Percentiles rank a stretch among this genome's conserved stretches.
Evolutionary conservation across 208 protist genomes (phyloP).

Genomic region (Naegleria fowleri): DNA sequence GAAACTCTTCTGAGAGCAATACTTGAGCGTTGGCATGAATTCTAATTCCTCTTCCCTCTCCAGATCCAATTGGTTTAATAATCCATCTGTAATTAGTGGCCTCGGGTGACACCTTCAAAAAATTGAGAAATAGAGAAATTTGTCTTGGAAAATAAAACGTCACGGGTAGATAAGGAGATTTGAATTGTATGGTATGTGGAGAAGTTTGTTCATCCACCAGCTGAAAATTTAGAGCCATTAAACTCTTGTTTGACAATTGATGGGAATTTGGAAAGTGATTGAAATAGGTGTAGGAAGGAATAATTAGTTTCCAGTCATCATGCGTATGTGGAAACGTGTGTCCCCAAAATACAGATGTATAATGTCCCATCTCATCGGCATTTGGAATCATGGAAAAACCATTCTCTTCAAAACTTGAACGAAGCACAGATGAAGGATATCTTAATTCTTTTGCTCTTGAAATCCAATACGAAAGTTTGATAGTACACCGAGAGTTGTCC

Average conservation of each 20-base stretch:
- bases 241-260: slow-evolving; percentile 9
- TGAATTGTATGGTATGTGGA: neutral
- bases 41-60: slow-evolving; percentile 4
- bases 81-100: neutral
- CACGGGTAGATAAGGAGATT: neutral
- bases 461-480: neutral
- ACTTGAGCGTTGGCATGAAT: neutral
- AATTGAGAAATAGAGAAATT: neutral
- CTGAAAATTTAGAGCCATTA: neutral
- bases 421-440: neutral
- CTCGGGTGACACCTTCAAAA: too few species aligned
- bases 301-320: neutral
- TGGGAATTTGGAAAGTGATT: slow-evolving; percentile 27
- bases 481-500: neutral
- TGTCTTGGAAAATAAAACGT: slow-evolving; percentile 4
- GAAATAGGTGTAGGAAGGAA: neutral
- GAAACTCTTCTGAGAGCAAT: neutral
- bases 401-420: slow-evolving; percentile 24
- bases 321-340: neutral
- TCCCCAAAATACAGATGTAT: neutral
- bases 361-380: neutral
- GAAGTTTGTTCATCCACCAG: neutral
- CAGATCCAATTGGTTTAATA: neutral
- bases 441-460: neutral
- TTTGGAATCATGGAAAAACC: neutral